These are phyloP conservation scores for Phytophthora citrophthora DNA, from an alignment of 352 stramenopile species.

Conservation along the genomic window DNA sequence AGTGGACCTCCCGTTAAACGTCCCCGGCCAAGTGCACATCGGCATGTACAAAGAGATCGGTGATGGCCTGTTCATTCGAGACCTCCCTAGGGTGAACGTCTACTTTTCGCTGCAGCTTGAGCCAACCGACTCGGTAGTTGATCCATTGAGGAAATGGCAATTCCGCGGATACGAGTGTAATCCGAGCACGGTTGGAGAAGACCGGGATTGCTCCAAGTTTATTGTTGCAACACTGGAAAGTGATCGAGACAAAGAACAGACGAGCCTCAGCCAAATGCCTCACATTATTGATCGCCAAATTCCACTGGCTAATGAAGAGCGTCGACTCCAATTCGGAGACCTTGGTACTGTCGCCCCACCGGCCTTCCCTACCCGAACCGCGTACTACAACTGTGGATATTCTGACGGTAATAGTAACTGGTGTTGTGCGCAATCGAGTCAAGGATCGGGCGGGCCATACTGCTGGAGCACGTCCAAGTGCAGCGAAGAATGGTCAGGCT, in stretches of 20 bases:
- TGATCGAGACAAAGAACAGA: slow-evolving; percentile 6
- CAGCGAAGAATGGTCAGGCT: slow-evolving; percentile 36
- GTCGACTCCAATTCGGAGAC: slow-evolving; percentile 51
- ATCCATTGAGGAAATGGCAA: slow-evolving; percentile 32
- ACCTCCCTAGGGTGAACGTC: slow-evolving; percentile 30
- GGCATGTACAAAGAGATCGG: slow-evolving; percentile 35
- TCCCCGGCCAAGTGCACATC: slow-evolving; percentile 41
- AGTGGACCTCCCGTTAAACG: slow-evolving; percentile 32
- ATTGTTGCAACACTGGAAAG: slow-evolving; percentile 35
- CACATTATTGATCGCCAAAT: slow-evolving; percentile 23
- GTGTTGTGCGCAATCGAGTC: slow-evolving; percentile 53
- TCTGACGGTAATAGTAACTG: slow-evolving; percentile 29
- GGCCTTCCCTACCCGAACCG: slow-evolving; percentile 29
- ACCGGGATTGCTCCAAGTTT: slow-evolving; percentile 38
- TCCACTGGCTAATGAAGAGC: slow-evolving; percentile 2
- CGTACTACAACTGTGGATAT: slow-evolving; percentile 57
- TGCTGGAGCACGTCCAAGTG: slow-evolving; percentile 55
- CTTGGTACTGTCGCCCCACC: slow-evolving; percentile 25
- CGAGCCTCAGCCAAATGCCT: neutral
- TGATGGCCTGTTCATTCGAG: slow-evolving; percentile 35
- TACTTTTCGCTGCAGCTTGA: slow-evolving; percentile 44
- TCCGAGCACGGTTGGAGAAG: neutral
- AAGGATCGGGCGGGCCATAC: slow-evolving; percentile 18
- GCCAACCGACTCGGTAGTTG: neutral
- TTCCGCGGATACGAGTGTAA: slow-evolving; percentile 54